A percentile compares a stretch with the other conserved stretches of the same genome.
These are phyloP conservation scores for Grigorovia humatica DNA, from an alignment of 805 yeast species.

Conservation along the genomic window DNA sequence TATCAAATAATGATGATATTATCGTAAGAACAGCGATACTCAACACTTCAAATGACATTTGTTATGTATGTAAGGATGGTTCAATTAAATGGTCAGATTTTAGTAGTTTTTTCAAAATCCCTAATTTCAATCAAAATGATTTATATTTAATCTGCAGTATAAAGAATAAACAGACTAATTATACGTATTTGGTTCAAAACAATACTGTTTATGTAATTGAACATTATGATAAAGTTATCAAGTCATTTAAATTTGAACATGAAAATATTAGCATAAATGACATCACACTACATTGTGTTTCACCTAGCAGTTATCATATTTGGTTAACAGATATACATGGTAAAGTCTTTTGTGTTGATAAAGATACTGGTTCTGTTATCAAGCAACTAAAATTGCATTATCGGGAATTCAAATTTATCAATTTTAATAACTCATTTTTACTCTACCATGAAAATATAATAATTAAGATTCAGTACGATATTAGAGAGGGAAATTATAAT, in stretches of 20 bases:
- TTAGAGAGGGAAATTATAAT: not conserved
- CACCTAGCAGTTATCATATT: not conserved
- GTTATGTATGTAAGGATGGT: not conserved
- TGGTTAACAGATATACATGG: conserved; percentile 14
- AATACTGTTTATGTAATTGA: conserved; percentile 5
- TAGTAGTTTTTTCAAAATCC: not conserved
- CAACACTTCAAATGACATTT: not conserved
- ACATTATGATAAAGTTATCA: not conserved
- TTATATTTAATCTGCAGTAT: conserved; percentile 1
- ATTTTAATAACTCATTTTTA: not conserved
- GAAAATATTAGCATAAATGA: not conserved
- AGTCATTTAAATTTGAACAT: not conserved
- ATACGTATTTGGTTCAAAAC: conserved; percentile 5
- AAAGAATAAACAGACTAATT: not conserved
- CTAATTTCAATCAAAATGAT: too few species aligned
- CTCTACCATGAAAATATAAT: not conserved
- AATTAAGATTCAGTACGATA: not conserved
- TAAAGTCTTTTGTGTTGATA: conserved; percentile 8
- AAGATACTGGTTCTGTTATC: not conserved
- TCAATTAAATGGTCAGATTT: not conserved
- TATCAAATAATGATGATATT: not conserved
- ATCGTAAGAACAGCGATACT: not conserved
- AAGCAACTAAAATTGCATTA: conserved; percentile 5
- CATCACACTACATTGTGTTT: not conserved
- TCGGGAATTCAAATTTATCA: not conserved